Evolutionary conservation across 208 protist species (phyloP).

Genomic region (Borovskyia barvae): DNA sequence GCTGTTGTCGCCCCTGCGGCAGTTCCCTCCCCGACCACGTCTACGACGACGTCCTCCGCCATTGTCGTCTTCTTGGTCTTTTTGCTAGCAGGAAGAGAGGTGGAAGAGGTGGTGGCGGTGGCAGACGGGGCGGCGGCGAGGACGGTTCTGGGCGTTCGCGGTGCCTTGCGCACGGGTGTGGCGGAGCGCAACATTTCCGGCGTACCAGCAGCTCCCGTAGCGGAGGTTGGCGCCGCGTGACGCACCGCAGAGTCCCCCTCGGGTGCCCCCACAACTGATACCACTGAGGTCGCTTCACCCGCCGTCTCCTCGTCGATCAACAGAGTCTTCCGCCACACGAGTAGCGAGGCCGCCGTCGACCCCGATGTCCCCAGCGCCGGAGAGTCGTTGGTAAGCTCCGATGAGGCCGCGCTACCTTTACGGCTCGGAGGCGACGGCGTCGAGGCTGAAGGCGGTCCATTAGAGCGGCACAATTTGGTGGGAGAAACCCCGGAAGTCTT

Average conservation of each 20-base stretch:
- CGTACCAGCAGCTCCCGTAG: background rate
- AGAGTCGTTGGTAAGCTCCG: conserved; percentile 12
- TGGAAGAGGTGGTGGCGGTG: too few species aligned
- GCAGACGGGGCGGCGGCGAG: background rate
- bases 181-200: background rate
- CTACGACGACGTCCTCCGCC: too few species aligned
- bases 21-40: too few species aligned
- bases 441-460: too few species aligned
- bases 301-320: background rate
- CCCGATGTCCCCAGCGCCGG: conserved; percentile 5
- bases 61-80: background rate
- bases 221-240: background rate
- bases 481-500: too few species aligned
- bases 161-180: background rate
- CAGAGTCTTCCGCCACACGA: background rate
- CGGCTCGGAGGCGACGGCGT: too few species aligned
- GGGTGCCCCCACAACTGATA: background rate
- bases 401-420: conserved; percentile 16
- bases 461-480: too few species aligned
- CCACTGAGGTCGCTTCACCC: background rate
- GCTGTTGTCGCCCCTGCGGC: too few species aligned
- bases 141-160: background rate
- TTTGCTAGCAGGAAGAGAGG: too few species aligned
- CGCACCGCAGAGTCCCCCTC: too few species aligned
- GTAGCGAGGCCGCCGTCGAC: background rate